Conservation (phyloP, 139 green algal species). For the Tetraselmis striata region DNA sequence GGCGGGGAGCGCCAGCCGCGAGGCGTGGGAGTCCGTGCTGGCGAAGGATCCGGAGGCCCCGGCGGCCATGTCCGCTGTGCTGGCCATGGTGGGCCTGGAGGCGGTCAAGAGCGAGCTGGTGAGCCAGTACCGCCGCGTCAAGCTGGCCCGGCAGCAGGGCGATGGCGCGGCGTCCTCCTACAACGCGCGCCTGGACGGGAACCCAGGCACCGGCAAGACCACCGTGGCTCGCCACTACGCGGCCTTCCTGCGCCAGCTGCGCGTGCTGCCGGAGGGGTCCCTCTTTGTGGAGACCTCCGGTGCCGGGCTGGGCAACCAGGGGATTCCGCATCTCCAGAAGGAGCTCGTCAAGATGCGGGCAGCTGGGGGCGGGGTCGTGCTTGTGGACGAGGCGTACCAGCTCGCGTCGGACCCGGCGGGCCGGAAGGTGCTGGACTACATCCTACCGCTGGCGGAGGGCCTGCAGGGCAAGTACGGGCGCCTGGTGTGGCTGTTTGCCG, state of each 20-base stretch:
- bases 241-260: conserved; percentile 33
- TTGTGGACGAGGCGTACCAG: conserved; percentile 49
- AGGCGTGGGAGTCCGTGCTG: not conserved
- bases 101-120: not conserved
- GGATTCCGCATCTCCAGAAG: conserved; percentile 28
- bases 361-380: conserved; percentile 31
- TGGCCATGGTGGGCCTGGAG: not conserved
- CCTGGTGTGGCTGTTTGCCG: conserved; percentile 41
- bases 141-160: not conserved
- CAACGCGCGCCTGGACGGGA: conserved; percentile 39
- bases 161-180: conserved; percentile 2
- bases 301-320: conserved; percentile 23
- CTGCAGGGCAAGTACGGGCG: conserved; percentile 13
- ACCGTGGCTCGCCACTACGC: conserved; percentile 41
- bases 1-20: too few species aligned
- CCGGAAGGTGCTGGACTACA: conserved; percentile 41
- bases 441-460: conserved; percentile 45
- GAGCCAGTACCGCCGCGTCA: not conserved
- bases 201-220: conserved; percentile 48
- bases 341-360: conserved; percentile 32
- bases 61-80: not conserved
- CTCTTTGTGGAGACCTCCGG: conserved; percentile 38
- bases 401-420: conserved; percentile 6
- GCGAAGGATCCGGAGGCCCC: not conserved
- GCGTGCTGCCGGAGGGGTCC: conserved; percentile 14